Evolutionary conservation across 768 basidiomycete species (phyloP), one percentile per base, ranked within the genome.

Genomic region (Lyophyllum shimeji): DNA sequence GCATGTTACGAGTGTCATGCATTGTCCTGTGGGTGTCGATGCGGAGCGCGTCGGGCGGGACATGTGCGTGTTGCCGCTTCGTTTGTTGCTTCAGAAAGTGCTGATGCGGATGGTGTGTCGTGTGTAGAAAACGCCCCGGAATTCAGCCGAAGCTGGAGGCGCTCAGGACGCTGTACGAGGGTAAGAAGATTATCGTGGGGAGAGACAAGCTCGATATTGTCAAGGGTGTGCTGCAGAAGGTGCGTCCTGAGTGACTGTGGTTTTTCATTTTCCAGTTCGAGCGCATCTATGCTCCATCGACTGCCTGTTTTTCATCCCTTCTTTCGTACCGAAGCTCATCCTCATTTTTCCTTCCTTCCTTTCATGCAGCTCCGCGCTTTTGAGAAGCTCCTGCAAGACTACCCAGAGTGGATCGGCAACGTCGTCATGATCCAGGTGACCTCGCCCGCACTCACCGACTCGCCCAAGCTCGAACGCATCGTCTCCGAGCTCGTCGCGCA

Each of bases 171-270:
- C 71, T 98, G 13, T 99, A 99, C 70, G 87, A 93, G 61, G 93
- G 91, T 59, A 98, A 98, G 82, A 98, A 98, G 81, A 98, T 99
- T 66, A 95, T 99, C 54, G 91, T 98, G 12, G 96, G 94, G 17
- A 82, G 96, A 7, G 96, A 99, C 72, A 99, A 99, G 76, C 81
- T 98, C 40, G 96, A 98, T 65, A 92, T 95, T n/a, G 95, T 97
- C 64, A 98, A 98, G 75, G 96, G 96, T 43, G 92, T 99, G 21
- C 74, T 98, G 60, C 95, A 98, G 75, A 99, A 99, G 84, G 89
- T 86, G 39, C 13, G 65, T 60, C n/a, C n/a, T n/a, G n/a, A n/a
- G n/a, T n/a, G n/a, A n/a, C n/a, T n/a, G n/a, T n/a, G n/a, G n/a
- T n/a, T n/a, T n/a, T 21, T 53, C 24, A 3, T 31, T 17, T 23